Evolutionary conservation across 2,329 filamentous ascomycete species (phyloP), one percentile per base, ranked within the genome.

Genomic region (Fusarium aywerte): DNA sequence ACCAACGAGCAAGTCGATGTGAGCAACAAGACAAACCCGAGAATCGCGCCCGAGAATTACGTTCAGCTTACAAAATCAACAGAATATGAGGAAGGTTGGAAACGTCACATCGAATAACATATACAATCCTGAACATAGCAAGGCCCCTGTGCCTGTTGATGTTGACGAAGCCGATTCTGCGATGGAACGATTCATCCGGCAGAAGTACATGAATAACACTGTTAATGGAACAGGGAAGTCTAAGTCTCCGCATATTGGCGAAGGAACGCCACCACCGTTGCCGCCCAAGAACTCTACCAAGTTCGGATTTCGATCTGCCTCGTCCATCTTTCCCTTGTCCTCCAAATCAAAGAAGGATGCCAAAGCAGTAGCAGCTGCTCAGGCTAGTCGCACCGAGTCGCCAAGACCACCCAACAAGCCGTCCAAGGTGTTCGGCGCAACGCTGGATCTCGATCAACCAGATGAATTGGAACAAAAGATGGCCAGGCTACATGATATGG

Each of bases 61-160:
- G 11, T 18, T 18, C 7, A 54, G 44, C 73, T 74, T 45, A 74
- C 71, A 60, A n/a, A 29, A 27, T 29, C 21, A 58, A 35, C 40
- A 97, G 92, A 95, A 90, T 75, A 99, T 99, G 96, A 96, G 92
- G 81, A 91, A 90, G 75, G 90, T 93, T 73, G 96, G 96, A 74
- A 99, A 99, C 76, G 80, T 84, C 47, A 85, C 88, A 38, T 96
- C 93, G 57, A 99, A 99, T 82, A 90, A 91, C 77, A 87, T 89
- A 59, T 97, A 93, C 81, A 99, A 99, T 75, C 91, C 96, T 27
- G 87, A 91, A 71, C 93, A 92, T 79, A 87, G 91, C 72, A 91
- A 89, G 73, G 90, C 96, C 3, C 88, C 95, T 6, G 89, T 97
- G 16, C 94, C 96, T 1, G 85, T 97, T 71, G 96, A 98, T 75